phyloP scores from a whole-genome alignment of 2,329 filamentous ascomycete genomes.

The Fusarium xylarioides region DNA sequence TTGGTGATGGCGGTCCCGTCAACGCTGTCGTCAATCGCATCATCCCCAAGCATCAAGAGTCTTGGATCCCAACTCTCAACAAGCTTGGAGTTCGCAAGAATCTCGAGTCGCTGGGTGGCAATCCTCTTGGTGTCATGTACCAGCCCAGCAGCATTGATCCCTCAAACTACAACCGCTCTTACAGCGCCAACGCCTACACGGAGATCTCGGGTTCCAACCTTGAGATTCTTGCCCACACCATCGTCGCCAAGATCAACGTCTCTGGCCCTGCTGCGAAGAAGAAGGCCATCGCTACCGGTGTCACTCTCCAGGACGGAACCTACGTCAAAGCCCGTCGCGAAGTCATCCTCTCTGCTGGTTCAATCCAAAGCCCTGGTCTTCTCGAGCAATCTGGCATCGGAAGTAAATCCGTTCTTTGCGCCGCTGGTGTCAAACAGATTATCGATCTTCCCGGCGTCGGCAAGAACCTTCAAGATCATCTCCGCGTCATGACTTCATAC shows the following conservation, averaged over 20 bases:
- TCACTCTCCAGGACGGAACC: slow-evolving; percentile 22
- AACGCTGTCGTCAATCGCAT: slow-evolving; percentile 51
- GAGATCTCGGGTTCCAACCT: slow-evolving; percentile 53
- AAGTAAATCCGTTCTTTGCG: slow-evolving; percentile 55
- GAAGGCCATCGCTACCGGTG: slow-evolving; percentile 28
- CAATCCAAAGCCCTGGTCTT: slow-evolving; percentile 65
- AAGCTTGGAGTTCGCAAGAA: slow-evolving; percentile 49
- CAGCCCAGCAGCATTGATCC: slow-evolving; percentile 59
- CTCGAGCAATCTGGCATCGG: slow-evolving; percentile 68
- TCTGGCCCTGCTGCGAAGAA: slow-evolving; percentile 28
- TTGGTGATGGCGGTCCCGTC: slow-evolving; percentile 26
- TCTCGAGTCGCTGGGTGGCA: slow-evolving; percentile 56
- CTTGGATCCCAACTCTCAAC: slow-evolving; percentile 55
- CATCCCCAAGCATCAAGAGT: slow-evolving; percentile 53
- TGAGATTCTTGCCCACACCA: slow-evolving; percentile 31
- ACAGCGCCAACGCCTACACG: slow-evolving; percentile 57
- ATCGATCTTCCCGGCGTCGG: slow-evolving; percentile 66
- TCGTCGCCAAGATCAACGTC: slow-evolving; percentile 31
- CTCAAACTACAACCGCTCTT: slow-evolving; percentile 56
- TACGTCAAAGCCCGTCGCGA: slow-evolving; percentile 27
- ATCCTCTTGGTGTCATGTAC: slow-evolving; percentile 57
- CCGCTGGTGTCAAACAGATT: slow-evolving; percentile 57
- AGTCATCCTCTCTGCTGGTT: slow-evolving; percentile 51
- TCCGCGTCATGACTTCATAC: slow-evolving; percentile 47
- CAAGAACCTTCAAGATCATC: slow-evolving; percentile 49